Percentiles rank a stretch among this genome's conserved stretches.
Evolutionary conservation across 2,329 filamentous ascomycete genomes (phyloP).

Genomic region (Penicillium sp.): DNA sequence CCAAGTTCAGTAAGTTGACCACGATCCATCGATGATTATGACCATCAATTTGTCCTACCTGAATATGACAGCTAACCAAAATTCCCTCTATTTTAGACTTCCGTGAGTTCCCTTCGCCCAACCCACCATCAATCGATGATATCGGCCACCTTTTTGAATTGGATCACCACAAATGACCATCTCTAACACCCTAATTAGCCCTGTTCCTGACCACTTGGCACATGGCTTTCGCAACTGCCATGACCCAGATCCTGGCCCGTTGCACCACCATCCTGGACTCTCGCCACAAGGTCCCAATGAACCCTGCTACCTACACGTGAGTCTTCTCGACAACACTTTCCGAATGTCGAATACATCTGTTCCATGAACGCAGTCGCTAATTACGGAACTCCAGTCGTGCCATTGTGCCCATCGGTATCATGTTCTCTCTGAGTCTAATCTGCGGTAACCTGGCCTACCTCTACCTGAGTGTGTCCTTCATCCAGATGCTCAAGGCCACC

Average conservation of each 20-base stretch:
- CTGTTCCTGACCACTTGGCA: slow-evolving; percentile 92
- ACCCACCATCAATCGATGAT: not conserved
- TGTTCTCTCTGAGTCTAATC: slow-evolving; percentile 95
- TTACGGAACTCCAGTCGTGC: slow-evolving; percentile 58
- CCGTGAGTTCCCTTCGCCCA: slow-evolving; percentile 43
- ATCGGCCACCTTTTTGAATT: not conserved
- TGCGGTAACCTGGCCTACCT: slow-evolving; percentile 96
- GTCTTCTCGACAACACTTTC: slow-evolving; percentile 3
- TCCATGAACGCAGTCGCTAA: not conserved
- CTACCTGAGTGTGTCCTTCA: slow-evolving; percentile 94
- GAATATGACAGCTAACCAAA: slow-evolving; percentile 12
- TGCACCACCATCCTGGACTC: slow-evolving; percentile 90
- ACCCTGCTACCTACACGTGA: slow-evolving; percentile 79
- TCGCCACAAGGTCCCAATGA: slow-evolving; percentile 97
- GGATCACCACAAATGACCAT: not conserved
- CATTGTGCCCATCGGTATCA: slow-evolving; percentile 91
- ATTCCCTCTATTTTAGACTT: slow-evolving; percentile 40
- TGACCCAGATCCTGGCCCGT: slow-evolving; percentile 91
- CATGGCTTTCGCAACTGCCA: slow-evolving; percentile 86
- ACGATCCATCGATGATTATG: not conserved
- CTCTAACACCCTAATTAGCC: slow-evolving; percentile 29
- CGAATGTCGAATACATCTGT: not conserved
- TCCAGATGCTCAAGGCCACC: slow-evolving; percentile 99
- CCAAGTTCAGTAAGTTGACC: slow-evolving; percentile 72
- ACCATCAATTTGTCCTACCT: not conserved